phyloP scores from a whole-genome alignment of 495 filamentous ascomycete genomes.

The Neurospora africana region DNA sequence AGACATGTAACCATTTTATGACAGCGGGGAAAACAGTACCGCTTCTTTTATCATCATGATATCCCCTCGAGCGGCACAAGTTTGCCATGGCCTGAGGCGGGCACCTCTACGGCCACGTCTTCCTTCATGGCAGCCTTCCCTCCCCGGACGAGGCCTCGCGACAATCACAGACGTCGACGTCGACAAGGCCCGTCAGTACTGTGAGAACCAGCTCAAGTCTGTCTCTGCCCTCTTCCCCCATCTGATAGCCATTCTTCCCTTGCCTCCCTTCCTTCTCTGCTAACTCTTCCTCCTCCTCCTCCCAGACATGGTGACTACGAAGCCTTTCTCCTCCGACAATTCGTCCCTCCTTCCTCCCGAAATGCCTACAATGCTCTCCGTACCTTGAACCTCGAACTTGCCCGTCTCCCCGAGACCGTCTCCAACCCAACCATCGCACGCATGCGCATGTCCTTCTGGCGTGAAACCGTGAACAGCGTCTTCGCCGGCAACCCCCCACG shows the following conservation, averaged over 20 bases:
- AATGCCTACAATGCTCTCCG: constrained; percentile 85
- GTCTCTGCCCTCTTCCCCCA: not conserved
- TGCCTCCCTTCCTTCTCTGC: not conserved
- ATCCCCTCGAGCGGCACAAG: constrained; percentile 1
- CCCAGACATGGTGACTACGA: constrained; percentile 55
- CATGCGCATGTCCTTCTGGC: constrained; percentile 92
- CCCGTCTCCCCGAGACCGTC: constrained; percentile 76
- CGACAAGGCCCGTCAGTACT: constrained; percentile 38
- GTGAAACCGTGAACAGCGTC: constrained; percentile 64
- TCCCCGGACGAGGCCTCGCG: constrained; percentile 5
- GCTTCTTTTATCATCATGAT: constrained; percentile 8
- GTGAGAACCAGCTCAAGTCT: constrained; percentile 37
- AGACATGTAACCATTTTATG: not conserved
- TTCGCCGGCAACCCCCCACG: constrained; percentile 66
- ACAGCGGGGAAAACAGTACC: not conserved
- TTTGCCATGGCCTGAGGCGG: constrained; percentile 12
- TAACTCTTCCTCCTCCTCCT: not conserved
- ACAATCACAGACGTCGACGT: constrained; percentile 28
- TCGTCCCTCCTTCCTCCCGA: constrained; percentile 59
- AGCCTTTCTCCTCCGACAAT: constrained; percentile 74
- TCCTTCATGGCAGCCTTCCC: not conserved
- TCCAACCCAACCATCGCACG: constrained; percentile 69
- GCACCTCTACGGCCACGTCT: constrained; percentile 2
- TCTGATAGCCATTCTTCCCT: not conserved
- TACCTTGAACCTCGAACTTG: constrained; percentile 85